A percentile compares a stretch with the other conserved stretches of the same genome.
phyloP scores from a whole-genome alignment of 129 eudicot genomes.

The Flaveria bidentis region DNA sequence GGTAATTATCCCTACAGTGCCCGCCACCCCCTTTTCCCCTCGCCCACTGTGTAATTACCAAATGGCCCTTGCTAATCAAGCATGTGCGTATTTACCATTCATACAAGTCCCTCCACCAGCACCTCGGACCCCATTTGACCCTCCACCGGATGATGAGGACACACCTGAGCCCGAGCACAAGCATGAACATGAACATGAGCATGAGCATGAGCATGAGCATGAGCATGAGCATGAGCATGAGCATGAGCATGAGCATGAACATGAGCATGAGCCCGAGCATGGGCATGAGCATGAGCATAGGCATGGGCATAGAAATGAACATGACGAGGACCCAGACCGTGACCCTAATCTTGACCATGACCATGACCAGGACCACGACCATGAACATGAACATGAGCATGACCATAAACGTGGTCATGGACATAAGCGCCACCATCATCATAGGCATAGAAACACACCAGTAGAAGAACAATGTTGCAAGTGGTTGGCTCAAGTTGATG shows the following conservation, averaged over 20 bases:
- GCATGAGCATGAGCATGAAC: not conserved
- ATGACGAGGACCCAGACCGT: conserved; percentile 2
- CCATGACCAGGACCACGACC: not conserved
- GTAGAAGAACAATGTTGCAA: conserved; percentile 68
- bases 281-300: conserved; percentile 5
- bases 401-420: conserved; percentile 8
- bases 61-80: conserved; percentile 67
- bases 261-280: not conserved
- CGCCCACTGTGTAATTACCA: conserved; percentile 72
- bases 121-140: conserved; percentile 45
- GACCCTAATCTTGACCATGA: conserved; percentile 27
- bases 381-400: not conserved
- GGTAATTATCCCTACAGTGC: conserved; percentile 24
- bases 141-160: conserved; percentile 35
- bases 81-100: conserved; percentile 59
- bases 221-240: not conserved
- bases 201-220: not conserved
- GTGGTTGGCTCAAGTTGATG: conserved; percentile 68
- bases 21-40: conserved; percentile 21
- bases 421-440: not conserved
- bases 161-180: not conserved
- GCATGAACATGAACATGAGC: not conserved
- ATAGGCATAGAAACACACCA: conserved; percentile 30
- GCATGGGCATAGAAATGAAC: not conserved
- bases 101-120: conserved; percentile 45